phyloP scores from a whole-genome alignment of 2,329 filamentous ascomycete species.

The Setomelanomma holmii region DNA sequence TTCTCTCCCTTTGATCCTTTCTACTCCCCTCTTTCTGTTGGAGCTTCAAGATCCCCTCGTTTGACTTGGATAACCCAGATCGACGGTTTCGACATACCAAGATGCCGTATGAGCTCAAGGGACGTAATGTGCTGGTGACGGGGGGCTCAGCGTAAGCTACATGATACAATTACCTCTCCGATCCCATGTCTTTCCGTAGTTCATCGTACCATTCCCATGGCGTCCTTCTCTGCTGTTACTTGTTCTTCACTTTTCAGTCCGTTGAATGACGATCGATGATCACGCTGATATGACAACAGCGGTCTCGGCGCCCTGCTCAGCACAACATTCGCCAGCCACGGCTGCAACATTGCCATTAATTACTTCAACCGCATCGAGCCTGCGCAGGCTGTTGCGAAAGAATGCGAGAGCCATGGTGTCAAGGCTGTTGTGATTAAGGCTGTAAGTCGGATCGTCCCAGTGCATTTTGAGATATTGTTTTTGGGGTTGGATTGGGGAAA shows the following conservation, averaged over 20 bases:
- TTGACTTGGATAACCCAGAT: no score
- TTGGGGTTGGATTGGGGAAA: no score
- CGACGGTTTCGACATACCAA: no score
- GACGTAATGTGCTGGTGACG: slow-evolving; percentile 69
- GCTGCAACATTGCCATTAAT: slow-evolving; percentile 75
- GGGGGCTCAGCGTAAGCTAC: slow-evolving; percentile 65
- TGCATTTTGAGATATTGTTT: no score
- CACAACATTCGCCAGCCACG: slow-evolving; percentile 71
- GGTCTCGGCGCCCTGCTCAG: slow-evolving; percentile 75
- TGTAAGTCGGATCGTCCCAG: no score
- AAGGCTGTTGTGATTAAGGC: slow-evolving; percentile 67
- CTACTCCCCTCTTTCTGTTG: no score
- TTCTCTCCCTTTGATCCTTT: no score
- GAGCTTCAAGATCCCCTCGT: no score
- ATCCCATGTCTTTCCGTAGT: neutral
- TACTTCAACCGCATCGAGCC: slow-evolving; percentile 69
- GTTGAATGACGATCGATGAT: no score
- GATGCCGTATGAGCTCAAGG: slow-evolving; percentile 70
- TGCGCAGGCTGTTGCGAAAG: slow-evolving; percentile 65
- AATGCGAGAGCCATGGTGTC: slow-evolving; percentile 60
- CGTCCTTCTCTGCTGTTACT: no score
- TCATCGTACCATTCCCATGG: neutral
- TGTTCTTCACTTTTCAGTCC: no score
- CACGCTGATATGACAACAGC: no score
- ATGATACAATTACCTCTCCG: neutral